Evolutionary conservation across 441 rosid species (phyloP).

Genomic region (Viola pubescens): DNA sequence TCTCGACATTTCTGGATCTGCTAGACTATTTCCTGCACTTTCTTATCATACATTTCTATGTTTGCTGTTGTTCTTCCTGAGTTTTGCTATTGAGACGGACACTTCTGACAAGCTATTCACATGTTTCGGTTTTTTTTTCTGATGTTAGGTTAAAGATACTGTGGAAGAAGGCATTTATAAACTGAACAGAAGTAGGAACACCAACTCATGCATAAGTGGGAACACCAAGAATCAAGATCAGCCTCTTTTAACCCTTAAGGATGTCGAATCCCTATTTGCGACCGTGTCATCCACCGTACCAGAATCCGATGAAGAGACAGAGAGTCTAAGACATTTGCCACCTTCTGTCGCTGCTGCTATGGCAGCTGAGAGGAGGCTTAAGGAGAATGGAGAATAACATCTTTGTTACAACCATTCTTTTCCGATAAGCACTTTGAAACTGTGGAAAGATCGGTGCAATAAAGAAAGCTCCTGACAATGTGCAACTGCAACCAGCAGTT

Average conservation of each 20-base stretch:
- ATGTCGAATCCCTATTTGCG: slow-evolving; percentile 71
- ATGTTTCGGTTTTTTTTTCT: slow-evolving; percentile 2
- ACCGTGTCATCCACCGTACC: slow-evolving; percentile 24
- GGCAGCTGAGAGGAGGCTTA: slow-evolving; percentile 87
- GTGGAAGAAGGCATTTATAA: slow-evolving; percentile 95
- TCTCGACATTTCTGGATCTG: too few species aligned
- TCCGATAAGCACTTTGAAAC: neutral
- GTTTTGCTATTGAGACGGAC: too few species aligned
- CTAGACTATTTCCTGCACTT: too few species aligned
- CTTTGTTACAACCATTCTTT: neutral
- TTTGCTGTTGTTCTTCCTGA: too few species aligned
- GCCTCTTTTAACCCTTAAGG: slow-evolving; percentile 65
- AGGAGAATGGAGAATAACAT: slow-evolving; percentile 21
- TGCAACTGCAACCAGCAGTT: neutral
- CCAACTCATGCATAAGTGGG: slow-evolving; percentile 58
- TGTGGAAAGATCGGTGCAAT: neutral
- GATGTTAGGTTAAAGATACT: slow-evolving; percentile 56
- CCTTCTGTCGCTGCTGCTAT: slow-evolving; percentile 76
- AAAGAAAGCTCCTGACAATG: neutral
- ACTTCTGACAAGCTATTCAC: too few species aligned
- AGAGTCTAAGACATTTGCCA: slow-evolving; percentile 59
- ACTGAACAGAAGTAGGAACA: slow-evolving; percentile 69
- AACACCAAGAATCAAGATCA: slow-evolving; percentile 89
- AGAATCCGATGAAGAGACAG: slow-evolving; percentile 29
- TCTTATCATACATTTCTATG: too few species aligned